Base-by-base conservation (phyloP, 345 rosid genomes). In the Adansonia digitata region DNA sequence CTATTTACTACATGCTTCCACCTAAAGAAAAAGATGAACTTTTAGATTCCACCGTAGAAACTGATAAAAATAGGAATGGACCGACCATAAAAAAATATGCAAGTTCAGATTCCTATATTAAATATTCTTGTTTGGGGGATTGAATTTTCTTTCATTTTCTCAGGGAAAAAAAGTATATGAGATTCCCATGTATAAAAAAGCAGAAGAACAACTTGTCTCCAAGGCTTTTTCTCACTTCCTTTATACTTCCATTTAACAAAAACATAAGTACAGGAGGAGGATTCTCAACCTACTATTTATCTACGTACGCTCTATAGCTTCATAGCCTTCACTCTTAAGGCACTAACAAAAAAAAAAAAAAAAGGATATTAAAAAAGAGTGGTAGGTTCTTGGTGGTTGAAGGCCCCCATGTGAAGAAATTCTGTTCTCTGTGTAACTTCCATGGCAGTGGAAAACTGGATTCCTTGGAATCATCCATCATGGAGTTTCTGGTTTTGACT, bases 351-450 rank as follows among this genome's bases (percentile, higher is more conserved):
- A 18, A 51, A 51, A 45, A 11, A 20, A 20, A 35, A 7, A 52
- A 45, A 40, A 26, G 15, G 1, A 5, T 1, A 48, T 18, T 65
- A 51, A 8, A 27, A 10, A 71, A 65, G 55, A 48, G 56, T 24
- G 37, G 35, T 40, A n/a, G 37, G 12, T 22, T 24, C 69, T 24
- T 39, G 66, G 75, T 13, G 8, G 55, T 68, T 61, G 74, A 49
- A 8, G 57, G 57, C 74, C 79, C 45, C 55, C 81, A 74, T 31
- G 82, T 78, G 77, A 22, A 63, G 18, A 66, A 69, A 49, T 24
- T 45, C 24, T 26, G 5, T 40, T 71, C 45, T 64, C 45, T 31
- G 12, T 43, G 24, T 15, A 7, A 45, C 22, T 15, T 69, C 53
- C 52, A 31, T 72, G 73, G 31, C 24, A 1, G 5, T 8, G 22